phyloP scores from a whole-genome alignment of 2,329 filamentous ascomycete genomes.

The Pseudogymnoascus sp. region DNA sequence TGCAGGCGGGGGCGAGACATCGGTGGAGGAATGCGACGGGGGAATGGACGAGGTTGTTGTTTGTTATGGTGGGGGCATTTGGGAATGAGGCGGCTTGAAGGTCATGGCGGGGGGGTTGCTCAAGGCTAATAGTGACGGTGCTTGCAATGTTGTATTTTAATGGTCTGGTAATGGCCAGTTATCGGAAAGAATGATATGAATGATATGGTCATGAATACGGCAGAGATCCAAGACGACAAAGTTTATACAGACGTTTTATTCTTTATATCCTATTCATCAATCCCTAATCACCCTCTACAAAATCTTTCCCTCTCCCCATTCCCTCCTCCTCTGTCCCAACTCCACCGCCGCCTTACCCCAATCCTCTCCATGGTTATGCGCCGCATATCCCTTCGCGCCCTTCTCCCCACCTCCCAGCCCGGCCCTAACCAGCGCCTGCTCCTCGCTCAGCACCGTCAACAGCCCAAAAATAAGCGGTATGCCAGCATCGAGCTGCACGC shows the following conservation, averaged over 20 bases:
- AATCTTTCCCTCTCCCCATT: constrained; percentile 52
- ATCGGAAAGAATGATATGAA: too few relatives aligned
- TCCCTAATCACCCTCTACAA: neutral
- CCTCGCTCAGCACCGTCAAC: constrained; percentile 78
- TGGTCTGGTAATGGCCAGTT: too few relatives aligned
- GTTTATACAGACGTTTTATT: neutral
- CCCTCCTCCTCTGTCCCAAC: constrained; percentile 77
- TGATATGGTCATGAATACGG: too few relatives aligned
- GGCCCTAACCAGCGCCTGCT: constrained; percentile 78
- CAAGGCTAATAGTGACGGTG: too few relatives aligned
- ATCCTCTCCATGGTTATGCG: constrained; percentile 93
- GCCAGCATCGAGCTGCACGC: constrained; percentile 79
- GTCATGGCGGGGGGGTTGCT: too few relatives aligned
- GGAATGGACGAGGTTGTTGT: neutral
- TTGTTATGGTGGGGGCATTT: neutral
- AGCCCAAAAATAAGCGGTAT: constrained; percentile 89
- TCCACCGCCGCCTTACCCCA: constrained; percentile 95
- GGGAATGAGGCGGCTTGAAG: neutral
- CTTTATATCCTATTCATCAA: neutral
- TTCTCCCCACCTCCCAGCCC: constrained; percentile 76
- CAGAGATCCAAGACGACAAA: neutral
- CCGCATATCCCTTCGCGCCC: constrained; percentile 56
- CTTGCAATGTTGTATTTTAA: too few relatives aligned
- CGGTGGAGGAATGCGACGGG: neutral
- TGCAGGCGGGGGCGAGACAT: too few relatives aligned